Evolutionary conservation across 306 rosid species (phyloP).

Genomic region (Neltuma alba): DNA sequence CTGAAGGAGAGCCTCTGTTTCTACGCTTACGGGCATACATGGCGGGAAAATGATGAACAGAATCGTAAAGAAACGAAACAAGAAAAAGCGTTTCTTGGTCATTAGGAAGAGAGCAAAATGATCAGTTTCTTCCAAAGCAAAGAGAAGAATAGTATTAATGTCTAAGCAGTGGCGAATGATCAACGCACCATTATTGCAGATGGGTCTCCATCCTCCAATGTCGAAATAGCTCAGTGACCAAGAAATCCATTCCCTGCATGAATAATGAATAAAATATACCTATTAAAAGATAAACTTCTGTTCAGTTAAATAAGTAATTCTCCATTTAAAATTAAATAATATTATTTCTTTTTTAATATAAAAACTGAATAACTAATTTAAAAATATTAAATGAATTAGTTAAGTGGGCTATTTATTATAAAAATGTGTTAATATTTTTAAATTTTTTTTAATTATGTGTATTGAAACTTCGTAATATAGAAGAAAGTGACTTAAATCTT

Average conservation of each 20-base stretch:
- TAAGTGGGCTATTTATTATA: too few species aligned
- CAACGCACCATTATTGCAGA: slow-evolving; percentile 41
- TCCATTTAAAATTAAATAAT: too few species aligned
- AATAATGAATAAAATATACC: neutral
- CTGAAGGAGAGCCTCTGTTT: slow-evolving; percentile 60
- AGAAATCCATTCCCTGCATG: slow-evolving; percentile 37
- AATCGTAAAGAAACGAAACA: slow-evolving; percentile 23
- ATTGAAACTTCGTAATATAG: too few species aligned
- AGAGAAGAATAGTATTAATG: neutral
- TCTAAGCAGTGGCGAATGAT: neutral
- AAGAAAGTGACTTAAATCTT: too few species aligned
- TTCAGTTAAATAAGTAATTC: neutral
- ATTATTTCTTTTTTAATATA: too few species aligned
- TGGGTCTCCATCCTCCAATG: slow-evolving; percentile 46
- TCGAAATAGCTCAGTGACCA: slow-evolving; percentile 32
- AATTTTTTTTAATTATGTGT: too few species aligned
- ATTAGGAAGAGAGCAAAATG: slow-evolving; percentile 51
- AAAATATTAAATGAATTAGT: too few species aligned
- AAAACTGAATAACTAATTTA: too few species aligned
- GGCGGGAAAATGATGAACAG: slow-evolving; percentile 54
- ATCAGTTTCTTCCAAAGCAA: slow-evolving; percentile 21
- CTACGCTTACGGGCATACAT: slow-evolving; percentile 42
- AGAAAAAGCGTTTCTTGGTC: slow-evolving; percentile 39
- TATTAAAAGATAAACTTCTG: neutral
- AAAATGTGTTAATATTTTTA: too few species aligned